Conservation (phyloP, 169 alveolate genomes). For the Eimeria zaria region DNA sequence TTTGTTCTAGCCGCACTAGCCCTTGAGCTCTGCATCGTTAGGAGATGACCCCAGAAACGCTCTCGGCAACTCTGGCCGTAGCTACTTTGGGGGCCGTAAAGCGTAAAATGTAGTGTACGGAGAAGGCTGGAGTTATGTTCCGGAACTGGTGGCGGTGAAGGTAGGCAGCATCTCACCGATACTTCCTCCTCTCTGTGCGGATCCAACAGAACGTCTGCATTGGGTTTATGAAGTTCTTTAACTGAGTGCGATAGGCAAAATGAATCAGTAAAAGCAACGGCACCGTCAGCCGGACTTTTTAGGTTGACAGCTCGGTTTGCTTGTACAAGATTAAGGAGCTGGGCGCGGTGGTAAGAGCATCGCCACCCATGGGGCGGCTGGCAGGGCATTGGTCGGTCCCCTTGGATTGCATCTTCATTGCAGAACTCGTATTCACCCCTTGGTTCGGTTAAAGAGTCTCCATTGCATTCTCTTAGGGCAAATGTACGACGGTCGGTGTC, state of each 20-base stretch:
- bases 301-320: slow-evolving; percentile 60
- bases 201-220: background rate
- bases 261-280: slow-evolving; percentile 74
- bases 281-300: slow-evolving; percentile 81
- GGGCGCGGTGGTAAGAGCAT: slow-evolving; percentile 77
- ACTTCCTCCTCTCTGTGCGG: background rate
- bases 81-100: slow-evolving; percentile 40
- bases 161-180: background rate
- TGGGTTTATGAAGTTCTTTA: background rate
- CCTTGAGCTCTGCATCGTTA: slow-evolving; percentile 2
- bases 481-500: background rate
- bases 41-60: slow-evolving; percentile 44
- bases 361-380: background rate
- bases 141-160: background rate
- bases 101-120: slow-evolving; percentile 3
- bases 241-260: slow-evolving; percentile 35
- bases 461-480: background rate
- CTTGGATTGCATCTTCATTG: background rate
- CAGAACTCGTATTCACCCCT: background rate
- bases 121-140: background rate
- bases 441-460: background rate
- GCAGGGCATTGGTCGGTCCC: background rate
- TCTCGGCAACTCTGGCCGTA: slow-evolving; percentile 32
- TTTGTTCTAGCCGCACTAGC: background rate
- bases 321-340: slow-evolving; percentile 75